Base-by-base conservation (phyloP, 495 filamentous ascomycete genomes). In the Penicillium crystallinum region DNA sequence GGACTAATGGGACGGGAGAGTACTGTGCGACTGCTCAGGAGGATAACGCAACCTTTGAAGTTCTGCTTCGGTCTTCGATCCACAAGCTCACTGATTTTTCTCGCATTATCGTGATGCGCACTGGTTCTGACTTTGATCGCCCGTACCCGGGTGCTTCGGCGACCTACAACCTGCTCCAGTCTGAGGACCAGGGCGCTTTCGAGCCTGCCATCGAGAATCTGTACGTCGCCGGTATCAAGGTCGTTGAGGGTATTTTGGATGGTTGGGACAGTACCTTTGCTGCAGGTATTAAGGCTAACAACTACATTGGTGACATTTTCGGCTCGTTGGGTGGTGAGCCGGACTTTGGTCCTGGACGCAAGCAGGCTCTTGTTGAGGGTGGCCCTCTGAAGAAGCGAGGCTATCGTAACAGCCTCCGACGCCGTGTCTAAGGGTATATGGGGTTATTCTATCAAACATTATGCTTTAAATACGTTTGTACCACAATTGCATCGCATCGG, bases 21-120 rank as follows among this genome's bases (percentile, higher is more conserved):
- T 90, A 90, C 68, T 90, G 86, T 71, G 76, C 79, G 53, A 83
- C 77, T 4, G 84, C 84, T 11, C 87, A 90, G 61, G 87, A 90
- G 62, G 87, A 91, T 61, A 89, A 85, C 58, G 86, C 84, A 4
- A 82, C 77, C 0, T 78, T 89, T 14, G 84, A 86, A 58, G 84
- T 79, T 22, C 66, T 91, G 23, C 59, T 89, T 22, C 80, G 87
- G n/a, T 75, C 74, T 3, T 75, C 82, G 0, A 55, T 71, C 4
- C 63, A 64, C 40, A 77, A 76, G 4, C 65, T 81, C 3, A 79
- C 83, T 3, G 86, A 91, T 58, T 90, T 87, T 65, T 57, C 70
- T 8, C 78, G 87, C 4, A 79, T 86, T 50, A 85, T 90, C 54
- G 65, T 88, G 51, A 88, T 91, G 84, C 81, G 86, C 42, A 84